Base-by-base conservation (phyloP, 228 moss, liverwort and hornwort genomes). In the Sphagnum fallax region DNA sequence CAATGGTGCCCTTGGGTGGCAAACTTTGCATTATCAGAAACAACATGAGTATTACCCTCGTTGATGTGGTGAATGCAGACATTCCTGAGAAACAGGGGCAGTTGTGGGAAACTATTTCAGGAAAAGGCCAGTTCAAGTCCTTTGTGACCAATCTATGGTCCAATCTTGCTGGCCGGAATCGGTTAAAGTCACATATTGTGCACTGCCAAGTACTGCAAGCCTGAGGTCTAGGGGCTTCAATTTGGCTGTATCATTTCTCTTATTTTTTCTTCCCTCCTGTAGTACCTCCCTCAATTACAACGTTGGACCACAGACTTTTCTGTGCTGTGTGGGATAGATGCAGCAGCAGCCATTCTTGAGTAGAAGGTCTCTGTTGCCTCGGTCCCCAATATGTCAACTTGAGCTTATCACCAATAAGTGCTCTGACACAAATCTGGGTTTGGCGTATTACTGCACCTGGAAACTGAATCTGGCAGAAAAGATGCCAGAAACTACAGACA, bases 161-260 rank as follows among this genome's bases (percentile, higher is more conserved):
- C 74, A 98, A 90, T 75, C 87, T 98, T 75, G 94, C 98, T 61
- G 94, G 92, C 69, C 86, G 94, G 79, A 98, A 89, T 78, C 89
- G 98, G 72, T 77, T 94, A 53, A 98, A 94, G 69, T 94, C 92
- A 76, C 98, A 94, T 80, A 94, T 98, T 73, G 91, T 94, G 83
- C 98, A 98, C 79, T 98, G 98, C 80, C 98, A 98, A 90, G 94
- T 98, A 76, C 87, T 98, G 87, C 94, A 98, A 92, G 94, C 98
- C 72, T 98, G 75, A 91, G 75, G 74, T 79, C 76, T 78, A 78
- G 82, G 74, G 72, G 86, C 79, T 79, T 80, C 83, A 78, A 52
- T 80, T 83, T 87, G 86, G 81, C 78, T 65, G 57, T 75, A 63
- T 69, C 63, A 64, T 75, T 10, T 68, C 76, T 80, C 73, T 77